Evolutionary conservation across 192 early-diverging fungal genomes (phyloP), one percentile per base, ranked within the genome.

Genomic region (Podila minutissima): DNA sequence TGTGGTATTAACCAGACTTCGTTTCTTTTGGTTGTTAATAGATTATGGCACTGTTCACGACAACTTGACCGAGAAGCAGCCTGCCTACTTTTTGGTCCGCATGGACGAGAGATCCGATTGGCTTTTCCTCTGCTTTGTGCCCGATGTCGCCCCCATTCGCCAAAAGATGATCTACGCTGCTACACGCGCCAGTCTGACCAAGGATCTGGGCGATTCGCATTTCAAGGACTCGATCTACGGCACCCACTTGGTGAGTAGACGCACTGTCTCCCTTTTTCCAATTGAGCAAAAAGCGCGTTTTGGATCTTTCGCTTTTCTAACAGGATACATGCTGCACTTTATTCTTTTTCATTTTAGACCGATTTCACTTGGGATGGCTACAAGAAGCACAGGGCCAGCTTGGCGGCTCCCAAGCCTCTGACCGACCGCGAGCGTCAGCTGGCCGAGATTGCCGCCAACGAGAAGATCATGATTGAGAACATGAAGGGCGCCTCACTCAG

Each of bases 111-210:
- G 73, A n/a, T 85, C 83, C 35, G 83, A 89, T 48, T 97, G 95
- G 95, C 84, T 94, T 51, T 87, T 97, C 51, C 77, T 93, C 57
- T 83, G 89, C 35, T 96, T 91, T 82, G 92, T 96, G 8, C 96
- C 96, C 2, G 96, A 97, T 72, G 53, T 87, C 31, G 92, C 94
- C 29, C 69, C 74, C n/a, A 77, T 97, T 32, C 88, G 97, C 28
- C 92, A 95, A 63, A 98, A 98, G 82, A 99, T 97, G 96, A 86
- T 99, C 41, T 97, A 97, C 72, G 96, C 97, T 13, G 91, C 96
- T 8, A 91, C 94, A 26, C 91, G 93, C 64, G 92, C 93, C 11
- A 91, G 94, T 8, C 78, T 97, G 62, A 84, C 88, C 20, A 95
- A 92, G 82, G 89, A 92, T 3, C 84, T 97, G 35, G 97, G 97